Base-by-base conservation (phyloP, 768 basidiomycete species). In the Cyclocybe cylindracea region DNA sequence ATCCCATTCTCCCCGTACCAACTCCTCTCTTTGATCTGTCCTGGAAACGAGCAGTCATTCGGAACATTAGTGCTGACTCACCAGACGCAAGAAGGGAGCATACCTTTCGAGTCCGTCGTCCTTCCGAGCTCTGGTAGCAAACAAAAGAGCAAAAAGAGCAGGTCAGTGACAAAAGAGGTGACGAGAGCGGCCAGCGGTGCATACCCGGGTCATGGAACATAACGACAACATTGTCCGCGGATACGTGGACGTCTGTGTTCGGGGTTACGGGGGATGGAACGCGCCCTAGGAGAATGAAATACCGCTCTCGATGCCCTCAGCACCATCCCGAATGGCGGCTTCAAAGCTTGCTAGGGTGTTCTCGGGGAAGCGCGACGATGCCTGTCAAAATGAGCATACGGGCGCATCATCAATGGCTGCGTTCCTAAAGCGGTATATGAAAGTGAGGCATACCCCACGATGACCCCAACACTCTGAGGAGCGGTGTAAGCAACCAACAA, bases 251-350 rank as follows among this genome's bases (percentile, higher is more conserved):
- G 83, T 97, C 95, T 96, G 82, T 61, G 73, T 62, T 63, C 61
- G 68, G 83, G 86, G 78, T 83, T 82, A 86, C 77, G 77, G 70
- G 70, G 55, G 56, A 60, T 58, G 57, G 54, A 72, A 66, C 62
- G 61, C 48, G 50, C 57, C 61, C 61, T 68, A 69, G 65, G 61
- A 66, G 63, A 65, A 57, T 57, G 75, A 72, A 84, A 73, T 94
- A 97, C 96, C 95, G 68, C 91, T 94, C 82, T 99, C 96, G 64
- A 99, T 96, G 61, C 79, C 95, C 67, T 99, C 94, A 41, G 94
- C 89, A 54, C 96, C 96, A 74, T 97, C 94, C 42, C 85, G 85
- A 55, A 97, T 93, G 65, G 96, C 96, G 57, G 90, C 91, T 67
- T 92, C 86, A 72, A 98, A 98, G 73, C 91, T 93, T 34, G 91